A percentile compares a stretch with the other conserved stretches of the same genome.
Conservation (phyloP, 306 rosid genomes). For the Trifolium dubium region DNA sequence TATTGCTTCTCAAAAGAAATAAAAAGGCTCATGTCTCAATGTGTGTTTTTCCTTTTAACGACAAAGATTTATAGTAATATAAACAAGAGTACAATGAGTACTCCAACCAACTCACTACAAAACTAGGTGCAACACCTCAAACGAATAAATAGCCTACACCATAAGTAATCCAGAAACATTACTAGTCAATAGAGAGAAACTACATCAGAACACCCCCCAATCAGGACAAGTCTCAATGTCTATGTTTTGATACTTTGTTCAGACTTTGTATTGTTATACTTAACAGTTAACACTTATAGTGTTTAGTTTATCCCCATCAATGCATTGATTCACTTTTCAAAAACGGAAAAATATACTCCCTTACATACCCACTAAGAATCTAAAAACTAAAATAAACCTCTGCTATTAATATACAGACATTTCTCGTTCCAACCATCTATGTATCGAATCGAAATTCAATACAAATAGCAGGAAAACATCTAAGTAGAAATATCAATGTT, state of each 20-base stretch:
- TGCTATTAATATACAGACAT: neutral
- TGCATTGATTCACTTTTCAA: too few species aligned
- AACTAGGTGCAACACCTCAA: conserved; percentile 10
- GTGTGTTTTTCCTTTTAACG: neutral
- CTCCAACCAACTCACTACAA: neutral
- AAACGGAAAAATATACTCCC: too few species aligned
- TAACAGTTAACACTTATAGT: too few species aligned
- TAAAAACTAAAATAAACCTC: neutral
- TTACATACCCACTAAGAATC: too few species aligned
- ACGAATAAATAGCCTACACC: neutral
- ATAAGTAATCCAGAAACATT: neutral
- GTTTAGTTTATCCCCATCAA: too few species aligned
- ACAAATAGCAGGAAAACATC: neutral
- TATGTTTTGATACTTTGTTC: neutral
- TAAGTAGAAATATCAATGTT: neutral
- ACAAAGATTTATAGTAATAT: neutral
- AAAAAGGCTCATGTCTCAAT: neutral
- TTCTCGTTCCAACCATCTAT: neutral
- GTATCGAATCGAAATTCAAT: neutral
- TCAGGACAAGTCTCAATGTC: neutral
- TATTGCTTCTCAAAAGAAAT: neutral
- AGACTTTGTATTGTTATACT: neutral
- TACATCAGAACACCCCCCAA: neutral
- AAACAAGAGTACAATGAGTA: neutral
- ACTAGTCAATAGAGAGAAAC: neutral